Base-by-base conservation (phyloP, 257 asterid genomes). In the Forsythia suspensa region DNA sequence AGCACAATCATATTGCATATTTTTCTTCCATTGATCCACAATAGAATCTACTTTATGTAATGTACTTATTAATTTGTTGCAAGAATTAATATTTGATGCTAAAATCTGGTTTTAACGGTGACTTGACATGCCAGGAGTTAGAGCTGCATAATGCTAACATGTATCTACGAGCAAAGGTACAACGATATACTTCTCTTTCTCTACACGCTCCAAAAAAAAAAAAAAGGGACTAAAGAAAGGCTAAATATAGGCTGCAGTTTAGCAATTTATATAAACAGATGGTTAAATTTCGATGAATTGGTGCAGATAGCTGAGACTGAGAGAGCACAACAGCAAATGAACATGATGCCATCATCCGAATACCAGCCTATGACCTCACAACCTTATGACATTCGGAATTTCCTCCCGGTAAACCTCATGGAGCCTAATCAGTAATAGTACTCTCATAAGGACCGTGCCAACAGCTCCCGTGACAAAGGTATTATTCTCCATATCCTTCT, bases 91-190 rank as follows among this genome's bases (percentile, higher is more conserved):
- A 18, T 52, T 52, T 52, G 63, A 52, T 52, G 63, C 24, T 52
- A 5, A 52, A 52, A 52, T 52, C 63, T 20, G 16, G 21, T 70
- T n/a, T 13, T 67, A 67, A 68, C 6, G 41, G 43, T 57, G 61
- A 29, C 16, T 80, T 65, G 55, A 75, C 77, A 76, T 77, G 66
- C 34, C 92, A 94, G 98, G 98, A 94, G 85, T 79, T 89, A 57
- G 98, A 94, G 85, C 87, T 91, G 90, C 97, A 94, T 80, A 90
- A 94, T 74, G 95, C 96, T 71, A 94, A 94, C 90, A 88, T 91
- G 94, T 91, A 85, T 81, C 97, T 94, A 11, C 85, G 95, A 74
- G 90, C 97, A 83, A 92, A 89, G 98, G 98, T 94, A 42, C 57
- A 1, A 75, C 52, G 51, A 44, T 38, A 2, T 69, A 40, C 59